These are phyloP conservation scores for Russula earlei DNA, from an alignment of 768 basidiomycete genomes.

Conservation along the genomic window DNA sequence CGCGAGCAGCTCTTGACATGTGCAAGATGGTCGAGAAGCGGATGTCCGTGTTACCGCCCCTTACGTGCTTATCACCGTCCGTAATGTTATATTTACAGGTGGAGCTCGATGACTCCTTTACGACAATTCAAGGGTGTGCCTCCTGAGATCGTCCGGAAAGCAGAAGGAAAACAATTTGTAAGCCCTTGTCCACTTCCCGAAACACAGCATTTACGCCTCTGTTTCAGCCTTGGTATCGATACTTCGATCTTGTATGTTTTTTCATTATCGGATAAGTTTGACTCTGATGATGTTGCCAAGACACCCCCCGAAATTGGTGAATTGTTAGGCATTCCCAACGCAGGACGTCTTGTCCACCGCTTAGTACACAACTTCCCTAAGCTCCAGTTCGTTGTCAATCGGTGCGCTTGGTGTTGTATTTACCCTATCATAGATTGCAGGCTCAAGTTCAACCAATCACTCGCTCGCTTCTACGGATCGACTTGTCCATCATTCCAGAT, in stretches of 20 bases:
- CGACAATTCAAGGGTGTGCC: conserved; percentile 94
- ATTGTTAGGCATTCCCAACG: conserved; percentile 87
- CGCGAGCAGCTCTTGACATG: conserved; percentile 81
- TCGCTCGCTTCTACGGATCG: conserved; percentile 82
- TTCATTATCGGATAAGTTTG: background rate
- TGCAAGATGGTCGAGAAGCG: conserved; percentile 94
- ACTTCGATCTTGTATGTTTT: conserved; percentile 69
- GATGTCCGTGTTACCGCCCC: conserved; percentile 40
- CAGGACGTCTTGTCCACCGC: conserved; percentile 83
- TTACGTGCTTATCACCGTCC: background rate
- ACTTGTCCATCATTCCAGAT: conserved; percentile 92
- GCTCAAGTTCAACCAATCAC: conserved; percentile 98
- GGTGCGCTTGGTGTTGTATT: background rate
- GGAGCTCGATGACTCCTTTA: conserved; percentile 96
- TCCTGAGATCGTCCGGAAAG: conserved; percentile 74
- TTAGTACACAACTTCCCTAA: conserved; percentile 97
- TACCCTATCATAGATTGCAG: conserved; percentile 47
- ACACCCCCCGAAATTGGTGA: conserved; percentile 90
- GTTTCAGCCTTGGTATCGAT: conserved; percentile 89
- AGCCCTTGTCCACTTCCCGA: conserved; percentile 25
- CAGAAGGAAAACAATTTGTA: conserved; percentile 96
- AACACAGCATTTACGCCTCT: background rate
- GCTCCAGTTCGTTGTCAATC: conserved; percentile 50
- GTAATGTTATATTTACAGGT: conserved; percentile 41
- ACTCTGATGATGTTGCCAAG: conserved; percentile 24